These are phyloP conservation scores for Mycena sanguinolenta DNA, from an alignment of 768 basidiomycete species.

Conservation along the genomic window DNA sequence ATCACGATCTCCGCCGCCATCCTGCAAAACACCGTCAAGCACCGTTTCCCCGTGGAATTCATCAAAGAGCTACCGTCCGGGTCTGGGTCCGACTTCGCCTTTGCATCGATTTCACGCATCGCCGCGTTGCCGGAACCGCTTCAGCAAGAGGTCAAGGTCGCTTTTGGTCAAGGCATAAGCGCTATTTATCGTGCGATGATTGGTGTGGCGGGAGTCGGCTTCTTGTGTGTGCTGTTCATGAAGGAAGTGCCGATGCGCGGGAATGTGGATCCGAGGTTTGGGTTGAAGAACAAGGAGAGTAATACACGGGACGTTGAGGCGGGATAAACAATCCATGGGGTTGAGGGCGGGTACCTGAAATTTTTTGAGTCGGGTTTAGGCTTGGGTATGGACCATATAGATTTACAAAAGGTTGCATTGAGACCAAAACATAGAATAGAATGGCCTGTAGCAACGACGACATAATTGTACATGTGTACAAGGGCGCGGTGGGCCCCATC, in stretches of 20 bases:
- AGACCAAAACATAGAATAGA: too few relatives aligned
- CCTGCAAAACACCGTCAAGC: conserved; percentile 17
- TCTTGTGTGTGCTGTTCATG: conserved; percentile 12
- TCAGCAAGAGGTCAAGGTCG: conserved; percentile 7
- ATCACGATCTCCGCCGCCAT: conserved; percentile 15
- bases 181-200: conserved; percentile 13
- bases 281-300: conserved; percentile 8
- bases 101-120: conserved; percentile 2
- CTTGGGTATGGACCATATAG: too few relatives aligned
- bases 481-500: too few relatives aligned
- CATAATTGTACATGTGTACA: too few relatives aligned
- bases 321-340: too few relatives aligned
- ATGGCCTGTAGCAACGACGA: too few relatives aligned
- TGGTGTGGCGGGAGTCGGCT: conserved; percentile 6
- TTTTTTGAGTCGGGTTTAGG: too few relatives aligned
- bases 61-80: background rate
- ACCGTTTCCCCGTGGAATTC: conserved; percentile 2
- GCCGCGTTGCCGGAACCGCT: conserved; percentile 5
- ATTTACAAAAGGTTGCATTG: too few relatives aligned
- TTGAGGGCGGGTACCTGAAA: too few relatives aligned
- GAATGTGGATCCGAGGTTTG: background rate
- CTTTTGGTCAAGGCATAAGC: conserved; percentile 1
- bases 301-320: too few relatives aligned
- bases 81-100: conserved; percentile 9
- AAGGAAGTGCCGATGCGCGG: conserved; percentile 15